Evolutionary conservation across 345 rosid species (phyloP).

Genomic region (Corchorus olitorius): DNA sequence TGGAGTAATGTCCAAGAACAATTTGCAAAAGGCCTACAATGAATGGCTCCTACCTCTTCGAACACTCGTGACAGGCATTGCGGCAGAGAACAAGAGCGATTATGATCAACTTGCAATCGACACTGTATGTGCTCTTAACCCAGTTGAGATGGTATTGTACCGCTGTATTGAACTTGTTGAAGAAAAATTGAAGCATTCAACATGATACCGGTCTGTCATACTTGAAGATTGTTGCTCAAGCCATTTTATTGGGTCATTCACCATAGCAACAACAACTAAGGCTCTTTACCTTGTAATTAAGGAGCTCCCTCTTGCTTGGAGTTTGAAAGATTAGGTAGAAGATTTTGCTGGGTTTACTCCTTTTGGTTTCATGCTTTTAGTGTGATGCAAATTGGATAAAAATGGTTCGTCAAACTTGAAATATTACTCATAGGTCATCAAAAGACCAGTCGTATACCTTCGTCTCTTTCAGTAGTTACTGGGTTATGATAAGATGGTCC

Average conservation of each 20-base stretch:
- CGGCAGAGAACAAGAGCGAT: slow-evolving; percentile 49
- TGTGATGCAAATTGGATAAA: neutral
- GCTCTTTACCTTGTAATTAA: neutral
- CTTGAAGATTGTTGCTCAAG: neutral
- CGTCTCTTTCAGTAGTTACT: neutral
- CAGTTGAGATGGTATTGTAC: slow-evolving; percentile 67
- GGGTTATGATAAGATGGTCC: neutral
- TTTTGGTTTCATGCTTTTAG: neutral
- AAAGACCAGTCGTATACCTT: neutral
- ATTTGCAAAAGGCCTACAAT: slow-evolving; percentile 56
- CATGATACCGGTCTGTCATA: neutral
- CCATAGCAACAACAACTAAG: neutral
- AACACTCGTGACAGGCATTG: slow-evolving; percentile 29
- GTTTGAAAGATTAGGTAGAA: neutral
- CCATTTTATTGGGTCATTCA: neutral
- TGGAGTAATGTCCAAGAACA: slow-evolving; percentile 52
- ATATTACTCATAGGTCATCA: too few relatives aligned
- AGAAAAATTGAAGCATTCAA: slow-evolving; percentile 45
- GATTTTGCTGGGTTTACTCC: neutral
- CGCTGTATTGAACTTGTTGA: slow-evolving; percentile 91
- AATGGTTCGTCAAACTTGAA: neutral
- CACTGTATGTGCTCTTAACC: slow-evolving; percentile 51
- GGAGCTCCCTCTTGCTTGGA: neutral
- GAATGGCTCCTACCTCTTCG: slow-evolving; percentile 93
- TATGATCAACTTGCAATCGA: slow-evolving; percentile 36